Base-by-base conservation (phyloP, 2,329 filamentous ascomycete species). In the Colletotrichum musicola region DNA sequence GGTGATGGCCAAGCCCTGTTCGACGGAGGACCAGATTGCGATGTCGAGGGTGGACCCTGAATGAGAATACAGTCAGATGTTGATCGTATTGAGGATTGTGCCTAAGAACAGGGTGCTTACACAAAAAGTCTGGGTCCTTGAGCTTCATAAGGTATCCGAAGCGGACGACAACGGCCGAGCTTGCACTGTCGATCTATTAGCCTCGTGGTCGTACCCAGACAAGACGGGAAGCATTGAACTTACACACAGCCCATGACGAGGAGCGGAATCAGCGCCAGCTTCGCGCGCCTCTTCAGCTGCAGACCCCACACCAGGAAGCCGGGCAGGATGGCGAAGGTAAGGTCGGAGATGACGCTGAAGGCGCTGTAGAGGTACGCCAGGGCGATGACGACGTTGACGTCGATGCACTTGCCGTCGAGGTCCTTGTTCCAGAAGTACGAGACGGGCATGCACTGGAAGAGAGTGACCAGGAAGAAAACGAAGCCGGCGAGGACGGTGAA, bases 231-330 rank as follows among this genome's bases (percentile, higher is more conserved):
- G n/a, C n/a, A n/a, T n/a, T n/a, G n/a, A n/a, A 78, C 78, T 69
- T 74, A 81, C 83, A 84, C 73, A 72, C 88, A 88, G 30, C 87
- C 90, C 78, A 90, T 83, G 6, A 82, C 81, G 57, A 91, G 77
- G 51, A 90, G 81, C 6, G 81, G 80, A 10, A 84, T 83, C 22
- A 90, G 78, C 2, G 86, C 81, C 6, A 82, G 38, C 73, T 89
- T 90, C 2, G 83, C 85, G 63, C 79, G 81, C 7, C 70, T 72
- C 53, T 83, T 83, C 83, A 90, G 88, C 63, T 89, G 83, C 30
- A 90, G 74, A 27, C 83, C 81, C 79, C 81, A 85, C 1, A 90
- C 81, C 4, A 91, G 78, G 68, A 85, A 84, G 9, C 86, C 81
- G 0, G 86, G 86, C 4, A 89, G 74, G 12, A 88, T 74, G 5